These are phyloP conservation scores for Chlamydomonas eustigma DNA, from an alignment of 139 green algal species.

Conservation along the genomic window DNA sequence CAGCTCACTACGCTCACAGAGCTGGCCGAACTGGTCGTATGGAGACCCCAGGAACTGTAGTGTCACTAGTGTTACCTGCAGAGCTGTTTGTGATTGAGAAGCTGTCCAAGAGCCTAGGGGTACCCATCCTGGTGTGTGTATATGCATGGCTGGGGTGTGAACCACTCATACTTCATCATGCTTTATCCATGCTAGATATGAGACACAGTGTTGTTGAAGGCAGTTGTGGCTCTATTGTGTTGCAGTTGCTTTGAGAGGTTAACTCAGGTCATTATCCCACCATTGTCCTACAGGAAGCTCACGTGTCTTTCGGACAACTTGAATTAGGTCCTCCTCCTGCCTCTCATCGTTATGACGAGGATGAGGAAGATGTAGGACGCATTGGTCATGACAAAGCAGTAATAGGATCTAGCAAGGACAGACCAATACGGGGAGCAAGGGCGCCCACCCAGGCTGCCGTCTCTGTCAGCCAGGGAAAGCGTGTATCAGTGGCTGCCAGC, in stretches of 20 bases:
- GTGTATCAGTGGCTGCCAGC: no score
- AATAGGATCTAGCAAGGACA: no score
- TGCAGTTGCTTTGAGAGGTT: background rate
- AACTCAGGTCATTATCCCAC: background rate
- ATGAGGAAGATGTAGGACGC: constrained; percentile 12
- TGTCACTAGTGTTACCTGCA: constrained; percentile 56
- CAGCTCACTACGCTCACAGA: constrained; percentile 83
- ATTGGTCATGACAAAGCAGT: background rate
- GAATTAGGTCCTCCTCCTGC: constrained; percentile 19
- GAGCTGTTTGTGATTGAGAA: constrained; percentile 77
- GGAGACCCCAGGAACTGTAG: constrained; percentile 63
- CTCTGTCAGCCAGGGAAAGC: no score
- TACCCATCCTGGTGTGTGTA: constrained; percentile 48
- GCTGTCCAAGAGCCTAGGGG: constrained; percentile 51
- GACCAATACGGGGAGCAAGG: no score
- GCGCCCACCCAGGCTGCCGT: no score
- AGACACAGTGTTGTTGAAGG: no score
- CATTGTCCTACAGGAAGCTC: constrained; percentile 27
- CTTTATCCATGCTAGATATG: constrained; percentile 9
- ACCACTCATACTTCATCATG: background rate
- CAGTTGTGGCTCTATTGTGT: no score
- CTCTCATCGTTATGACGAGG: constrained; percentile 14
- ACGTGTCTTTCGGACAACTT: constrained; percentile 27
- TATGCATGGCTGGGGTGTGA: background rate
- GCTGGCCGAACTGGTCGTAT: constrained; percentile 78